Evolutionary conservation across 208 protist genomes (phyloP), one percentile per base, ranked within the genome.

Genomic region (Herpetomonas samuelpessoai): DNA sequence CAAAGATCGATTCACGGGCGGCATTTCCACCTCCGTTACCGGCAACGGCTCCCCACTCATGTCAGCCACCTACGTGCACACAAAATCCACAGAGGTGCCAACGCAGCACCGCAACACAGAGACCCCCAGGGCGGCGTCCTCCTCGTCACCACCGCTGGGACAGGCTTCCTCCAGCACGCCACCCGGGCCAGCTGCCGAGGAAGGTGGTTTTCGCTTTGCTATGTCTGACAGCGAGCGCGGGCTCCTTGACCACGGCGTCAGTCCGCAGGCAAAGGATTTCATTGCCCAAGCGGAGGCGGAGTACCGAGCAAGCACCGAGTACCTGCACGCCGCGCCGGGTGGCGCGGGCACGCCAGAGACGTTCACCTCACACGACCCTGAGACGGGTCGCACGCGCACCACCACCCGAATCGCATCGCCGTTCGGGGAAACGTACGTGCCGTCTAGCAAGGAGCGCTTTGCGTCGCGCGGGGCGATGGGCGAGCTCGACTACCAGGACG

Each of bases 271-370:
- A 1, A 62, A 74, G 18, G 52, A 60, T 24, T 69, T 85, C 29
- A 82, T 86, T 24, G 84, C 88, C 19, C 79, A 87, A 56, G 84
- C 82, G 9, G 88, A 91, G 51, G 71, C 29, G 50, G 75, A 85
- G 60, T 94, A 94, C 54, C 61, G 65, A n/a, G 69, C 64, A 14
- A 92, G 75, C 63, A 74, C 72, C 0, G 57, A 57, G 19, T 72
- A 79, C 53, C 62, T 90, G 35, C 75, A 91, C 48, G 39, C 66
- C 9, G 53, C 68, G 0, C 72, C 79, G 26, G 53, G 59, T 41
- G 49, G 68, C 48, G 10, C 57, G 12, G 28, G 46, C 10, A 27
- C 65, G 10, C 65, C 66, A 7, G 71, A 76, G 47, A 62, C 53
- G n/a, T 47, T 66, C 12, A 60, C 56, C 31, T 70, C 51, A 44